phyloP scores from a whole-genome alignment of 2,329 filamentous ascomycete species.

The Penicillium psychrosexuale region DNA sequence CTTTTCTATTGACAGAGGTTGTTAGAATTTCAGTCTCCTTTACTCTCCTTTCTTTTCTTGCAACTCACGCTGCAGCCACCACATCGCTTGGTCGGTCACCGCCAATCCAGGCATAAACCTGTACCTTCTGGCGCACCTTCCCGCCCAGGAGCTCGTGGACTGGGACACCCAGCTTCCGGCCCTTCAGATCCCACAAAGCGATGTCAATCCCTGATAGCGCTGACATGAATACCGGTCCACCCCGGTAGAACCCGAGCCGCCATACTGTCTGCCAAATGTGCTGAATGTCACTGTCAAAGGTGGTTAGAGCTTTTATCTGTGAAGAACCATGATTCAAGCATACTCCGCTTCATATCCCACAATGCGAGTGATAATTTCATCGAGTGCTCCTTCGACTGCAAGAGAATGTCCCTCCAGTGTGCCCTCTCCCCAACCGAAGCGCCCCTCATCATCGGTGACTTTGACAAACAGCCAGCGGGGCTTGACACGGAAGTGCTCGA shows the following conservation, averaged over 20 bases:
- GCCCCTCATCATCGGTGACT: constrained; percentile 65
- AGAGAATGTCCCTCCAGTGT: constrained; percentile 71
- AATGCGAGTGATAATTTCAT: constrained; percentile 62
- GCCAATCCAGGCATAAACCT: constrained; percentile 76
- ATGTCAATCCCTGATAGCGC: constrained; percentile 75
- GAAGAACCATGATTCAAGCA: constrained; percentile 10
- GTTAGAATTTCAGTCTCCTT: background rate
- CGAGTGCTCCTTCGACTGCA: constrained; percentile 70
- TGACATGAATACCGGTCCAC: constrained; percentile 76
- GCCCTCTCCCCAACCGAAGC: constrained; percentile 71
- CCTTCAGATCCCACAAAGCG: constrained; percentile 77
- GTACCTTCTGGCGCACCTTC: constrained; percentile 65
- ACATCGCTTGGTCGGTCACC: constrained; percentile 69
- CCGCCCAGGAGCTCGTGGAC: constrained; percentile 73
- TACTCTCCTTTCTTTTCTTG: background rate
- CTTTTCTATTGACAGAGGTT: constrained; percentile 35
- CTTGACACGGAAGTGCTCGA: constrained; percentile 73
- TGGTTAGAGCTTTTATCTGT: background rate
- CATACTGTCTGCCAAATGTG: constrained; percentile 75
- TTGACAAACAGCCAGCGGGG: constrained; percentile 79
- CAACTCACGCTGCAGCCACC: constrained; percentile 50
- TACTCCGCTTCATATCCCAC: constrained; percentile 70
- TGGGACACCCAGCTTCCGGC: constrained; percentile 61
- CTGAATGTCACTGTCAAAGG: constrained; percentile 65
- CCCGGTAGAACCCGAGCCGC: constrained; percentile 70